Conservation (phyloP, 1,284 basidiomycete genomes). For the Malassezia sp. region DNA sequence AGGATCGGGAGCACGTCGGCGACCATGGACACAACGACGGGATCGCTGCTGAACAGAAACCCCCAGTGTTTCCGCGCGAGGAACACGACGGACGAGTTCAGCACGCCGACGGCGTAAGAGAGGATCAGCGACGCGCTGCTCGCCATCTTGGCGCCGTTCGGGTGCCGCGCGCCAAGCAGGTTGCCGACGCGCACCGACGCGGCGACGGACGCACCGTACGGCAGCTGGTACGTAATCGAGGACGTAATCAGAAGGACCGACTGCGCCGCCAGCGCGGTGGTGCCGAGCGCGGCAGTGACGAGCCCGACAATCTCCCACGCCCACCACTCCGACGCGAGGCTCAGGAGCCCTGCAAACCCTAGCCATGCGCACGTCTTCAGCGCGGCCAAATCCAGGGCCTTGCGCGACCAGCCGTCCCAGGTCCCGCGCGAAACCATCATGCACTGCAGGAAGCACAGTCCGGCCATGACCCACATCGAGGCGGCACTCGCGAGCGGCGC, state of each 20-base stretch:
- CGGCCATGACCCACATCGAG: slow-evolving; percentile 71
- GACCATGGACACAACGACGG: slow-evolving; percentile 59
- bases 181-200: slow-evolving; percentile 62
- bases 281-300: slow-evolving; percentile 37
- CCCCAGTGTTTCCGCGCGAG: slow-evolving; percentile 64
- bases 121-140: slow-evolving; percentile 34
- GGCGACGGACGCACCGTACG: slow-evolving; percentile 67
- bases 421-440: slow-evolving; percentile 58
- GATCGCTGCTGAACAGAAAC: slow-evolving; percentile 72
- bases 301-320: slow-evolving; percentile 64
- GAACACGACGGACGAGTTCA: slow-evolving; percentile 58
- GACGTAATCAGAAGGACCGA: slow-evolving; percentile 62
- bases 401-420: slow-evolving; percentile 65
- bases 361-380: slow-evolving; percentile 25
- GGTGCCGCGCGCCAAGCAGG: slow-evolving; percentile 50
- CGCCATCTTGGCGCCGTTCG: slow-evolving; percentile 41
- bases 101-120: slow-evolving; percentile 17
- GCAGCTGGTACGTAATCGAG: slow-evolving; percentile 70
- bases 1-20: slow-evolving; percentile 61
- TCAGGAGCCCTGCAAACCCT: slow-evolving; percentile 51
- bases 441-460: slow-evolving; percentile 31
- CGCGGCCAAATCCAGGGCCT: slow-evolving; percentile 28
- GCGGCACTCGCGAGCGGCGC: slow-evolving; percentile 81
- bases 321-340: slow-evolving; percentile 77
- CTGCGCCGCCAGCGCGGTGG: slow-evolving; percentile 53